A percentile compares a stretch with the other conserved stretches of the same genome.
Conservation (phyloP, 495 filamentous ascomycete genomes). For the Tuber melanosporum region DNA sequence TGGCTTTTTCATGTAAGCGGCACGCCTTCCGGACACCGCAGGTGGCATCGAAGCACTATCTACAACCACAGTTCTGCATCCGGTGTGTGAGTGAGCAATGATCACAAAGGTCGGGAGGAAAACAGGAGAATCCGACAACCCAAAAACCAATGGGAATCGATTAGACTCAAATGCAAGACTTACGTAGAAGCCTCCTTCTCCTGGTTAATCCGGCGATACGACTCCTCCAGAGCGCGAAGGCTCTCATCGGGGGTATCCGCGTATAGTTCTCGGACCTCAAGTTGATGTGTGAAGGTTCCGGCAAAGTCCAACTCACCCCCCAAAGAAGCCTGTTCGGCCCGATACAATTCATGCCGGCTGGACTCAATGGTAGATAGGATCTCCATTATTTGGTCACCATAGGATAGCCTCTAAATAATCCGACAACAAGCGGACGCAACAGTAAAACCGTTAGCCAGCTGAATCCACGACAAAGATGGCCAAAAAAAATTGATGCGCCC, state of each 20-base stretch:
- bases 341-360: constrained; percentile 52
- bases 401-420: constrained; percentile 49
- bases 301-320: constrained; percentile 50
- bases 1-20: constrained; percentile 23
- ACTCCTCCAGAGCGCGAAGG: constrained; percentile 26
- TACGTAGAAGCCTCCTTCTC: constrained; percentile 42
- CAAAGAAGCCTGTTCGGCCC: constrained; percentile 22
- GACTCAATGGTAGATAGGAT: constrained; percentile 50
- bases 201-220: constrained; percentile 32
- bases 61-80: constrained; percentile 35
- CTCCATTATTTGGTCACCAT: constrained; percentile 51
- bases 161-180: constrained; percentile 23
- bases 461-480: constrained; percentile 30
- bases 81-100: constrained; percentile 24
- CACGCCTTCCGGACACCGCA: constrained; percentile 24
- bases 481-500: constrained; percentile 5
- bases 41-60: constrained; percentile 34
- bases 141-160: constrained; percentile 7
- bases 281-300: constrained; percentile 52
- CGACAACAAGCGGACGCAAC: constrained; percentile 47
- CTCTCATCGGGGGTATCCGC: constrained; percentile 47
- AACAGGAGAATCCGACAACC: neutral
- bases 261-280: constrained; percentile 54
- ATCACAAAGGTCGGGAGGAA: constrained; percentile 15
- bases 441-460: constrained; percentile 31